Conservation (phyloP, 441 rosid species). For the Metrosideros polymorpha region DNA sequence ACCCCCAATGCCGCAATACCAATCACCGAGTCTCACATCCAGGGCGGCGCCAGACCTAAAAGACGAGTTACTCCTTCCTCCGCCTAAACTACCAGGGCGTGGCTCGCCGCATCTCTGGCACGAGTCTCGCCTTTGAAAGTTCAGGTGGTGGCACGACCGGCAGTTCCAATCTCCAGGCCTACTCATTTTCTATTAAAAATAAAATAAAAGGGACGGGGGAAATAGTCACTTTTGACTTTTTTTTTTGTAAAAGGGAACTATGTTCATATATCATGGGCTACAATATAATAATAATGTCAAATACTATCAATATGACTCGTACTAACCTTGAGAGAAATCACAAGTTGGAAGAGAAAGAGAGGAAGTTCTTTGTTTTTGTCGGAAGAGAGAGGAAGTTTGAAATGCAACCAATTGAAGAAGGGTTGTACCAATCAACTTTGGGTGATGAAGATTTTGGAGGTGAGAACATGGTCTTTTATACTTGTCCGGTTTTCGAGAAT, state of each 20-base stretch:
- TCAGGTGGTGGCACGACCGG: not conserved
- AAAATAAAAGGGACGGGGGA: not conserved
- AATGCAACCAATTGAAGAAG: not conserved
- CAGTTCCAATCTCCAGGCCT: slow-evolving; percentile 4
- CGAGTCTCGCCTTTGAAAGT: not conserved
- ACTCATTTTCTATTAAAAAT: not conserved
- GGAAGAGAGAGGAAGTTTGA: not conserved
- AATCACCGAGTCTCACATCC: slow-evolving; percentile 7
- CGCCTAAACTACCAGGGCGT: not conserved
- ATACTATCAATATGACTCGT: not conserved
- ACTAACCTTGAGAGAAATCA: not conserved
- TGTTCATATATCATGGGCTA: not conserved
- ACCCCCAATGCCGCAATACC: slow-evolving; percentile 3
- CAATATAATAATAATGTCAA: not conserved
- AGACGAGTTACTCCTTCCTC: not conserved
- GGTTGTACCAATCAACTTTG: not conserved
- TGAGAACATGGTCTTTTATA: not conserved
- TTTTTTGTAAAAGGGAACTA: not conserved
- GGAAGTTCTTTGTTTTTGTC: too few species aligned
- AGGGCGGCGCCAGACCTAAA: not conserved
- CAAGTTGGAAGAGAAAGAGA: not conserved
- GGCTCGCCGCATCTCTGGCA: not conserved
- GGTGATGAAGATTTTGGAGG: not conserved
- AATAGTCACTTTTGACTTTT: not conserved
- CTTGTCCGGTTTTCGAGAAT: not conserved